phyloP scores from a whole-genome alignment of 345 rosid species.

The Aquilaria sinensis region DNA sequence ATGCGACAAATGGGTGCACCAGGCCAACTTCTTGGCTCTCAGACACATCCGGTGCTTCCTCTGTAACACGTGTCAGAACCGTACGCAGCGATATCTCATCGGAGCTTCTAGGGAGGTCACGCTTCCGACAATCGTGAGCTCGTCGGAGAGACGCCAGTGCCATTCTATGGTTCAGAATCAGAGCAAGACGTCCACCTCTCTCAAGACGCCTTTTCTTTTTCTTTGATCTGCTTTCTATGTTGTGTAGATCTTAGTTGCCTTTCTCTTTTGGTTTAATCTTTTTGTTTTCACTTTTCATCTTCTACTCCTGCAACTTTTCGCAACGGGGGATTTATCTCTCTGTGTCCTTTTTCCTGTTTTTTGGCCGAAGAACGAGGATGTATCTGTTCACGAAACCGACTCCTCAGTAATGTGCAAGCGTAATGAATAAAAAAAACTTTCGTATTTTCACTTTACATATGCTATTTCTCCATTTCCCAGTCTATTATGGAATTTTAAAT shows the following conservation, averaged over 20 bases:
- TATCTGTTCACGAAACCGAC: no score
- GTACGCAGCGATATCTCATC: slow-evolving; percentile 48
- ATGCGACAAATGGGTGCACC: slow-evolving; percentile 74
- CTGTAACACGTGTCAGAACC: slow-evolving; percentile 53
- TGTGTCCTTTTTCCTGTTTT: no score
- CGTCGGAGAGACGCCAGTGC: slow-evolving; percentile 19
- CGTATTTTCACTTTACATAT: no score
- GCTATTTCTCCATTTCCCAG: no score
- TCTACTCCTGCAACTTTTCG: no score
- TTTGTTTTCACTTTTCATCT: neutral
- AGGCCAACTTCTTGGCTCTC: slow-evolving; percentile 72
- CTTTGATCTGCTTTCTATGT: slow-evolving; percentile 33
- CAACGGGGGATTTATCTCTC: no score
- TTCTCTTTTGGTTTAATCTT: no score
- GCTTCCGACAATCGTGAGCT: slow-evolving; percentile 27
- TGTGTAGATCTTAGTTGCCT: slow-evolving; percentile 4
- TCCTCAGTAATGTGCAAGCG: no score
- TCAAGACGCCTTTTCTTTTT: slow-evolving; percentile 46
- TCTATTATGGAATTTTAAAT: no score
- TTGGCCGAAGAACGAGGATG: no score
- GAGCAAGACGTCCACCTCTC: slow-evolving; percentile 14
- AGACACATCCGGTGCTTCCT: slow-evolving; percentile 73
- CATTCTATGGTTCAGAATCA: slow-evolving; percentile 24
- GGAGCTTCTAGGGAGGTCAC: slow-evolving; percentile 40
- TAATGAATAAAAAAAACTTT: no score